Evolutionary conservation across 306 rosid genomes (phyloP).

Genomic region (Lagenaria siceraria): DNA sequence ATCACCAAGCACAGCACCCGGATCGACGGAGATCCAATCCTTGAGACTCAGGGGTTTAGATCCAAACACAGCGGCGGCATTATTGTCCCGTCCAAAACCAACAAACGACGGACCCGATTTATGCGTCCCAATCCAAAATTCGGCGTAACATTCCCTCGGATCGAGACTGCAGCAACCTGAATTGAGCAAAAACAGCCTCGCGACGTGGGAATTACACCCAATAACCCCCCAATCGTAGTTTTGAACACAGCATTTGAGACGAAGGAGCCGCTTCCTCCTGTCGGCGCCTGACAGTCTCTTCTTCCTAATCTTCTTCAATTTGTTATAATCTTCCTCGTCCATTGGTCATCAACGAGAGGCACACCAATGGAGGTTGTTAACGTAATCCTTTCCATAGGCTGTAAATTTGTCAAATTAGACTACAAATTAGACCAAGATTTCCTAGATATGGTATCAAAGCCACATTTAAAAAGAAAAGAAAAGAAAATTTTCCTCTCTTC

Average conservation of each 20-base stretch:
- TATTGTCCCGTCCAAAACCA: background rate
- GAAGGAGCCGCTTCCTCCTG: background rate
- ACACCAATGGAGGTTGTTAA: background rate
- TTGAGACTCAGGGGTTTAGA: conserved; percentile 20
- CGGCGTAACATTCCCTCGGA: conserved; percentile 20
- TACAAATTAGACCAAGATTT: no score
- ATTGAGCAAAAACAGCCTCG: conserved; percentile 23
- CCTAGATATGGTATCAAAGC: no score
- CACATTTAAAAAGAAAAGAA: no score
- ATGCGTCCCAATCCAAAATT: conserved; percentile 34
- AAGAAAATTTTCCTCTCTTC: no score
- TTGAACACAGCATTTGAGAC: conserved; percentile 23
- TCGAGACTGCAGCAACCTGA: conserved; percentile 19
- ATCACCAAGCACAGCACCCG: conserved; percentile 15
- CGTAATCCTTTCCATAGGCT: no score
- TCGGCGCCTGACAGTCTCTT: background rate
- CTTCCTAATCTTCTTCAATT: background rate
- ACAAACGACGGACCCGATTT: conserved; percentile 23
- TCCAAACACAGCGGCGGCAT: background rate
- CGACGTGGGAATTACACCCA: conserved; percentile 22
- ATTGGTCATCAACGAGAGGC: background rate
- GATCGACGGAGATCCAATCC: conserved; percentile 22
- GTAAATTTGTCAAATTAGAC: no score
- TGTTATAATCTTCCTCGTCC: background rate
- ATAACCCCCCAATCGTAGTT: conserved; percentile 28